Base-by-base conservation (phyloP, 805 yeast species). In the Wickerhamiella alocasiicola region DNA sequence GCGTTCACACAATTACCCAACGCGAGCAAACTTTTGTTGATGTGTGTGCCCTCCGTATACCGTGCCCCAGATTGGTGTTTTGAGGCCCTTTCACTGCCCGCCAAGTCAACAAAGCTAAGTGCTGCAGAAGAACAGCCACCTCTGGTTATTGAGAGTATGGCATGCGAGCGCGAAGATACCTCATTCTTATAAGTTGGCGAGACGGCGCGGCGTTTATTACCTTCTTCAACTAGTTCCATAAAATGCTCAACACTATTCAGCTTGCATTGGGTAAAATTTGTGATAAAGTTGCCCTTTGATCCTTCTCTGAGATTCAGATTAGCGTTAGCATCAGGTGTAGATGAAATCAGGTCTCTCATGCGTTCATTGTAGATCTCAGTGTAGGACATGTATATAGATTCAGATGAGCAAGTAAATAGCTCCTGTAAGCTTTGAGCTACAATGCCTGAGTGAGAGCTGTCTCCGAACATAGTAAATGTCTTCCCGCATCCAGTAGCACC, bases 401-500 rank as follows among this genome's bases (percentile, higher is more conserved):
- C 59, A 4, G 59, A 56, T 43, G 71, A 72, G 0, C 72, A 68
- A 47, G 78, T 83, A 55, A 78, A 85, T 26, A 88, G 62, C 44
- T 83, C 94, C 45, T 72, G 66, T 78, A 83, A 75, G 0, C 95
- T 77, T 31, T 78, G 61, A 50, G 77, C 81, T 0, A 84, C 79
- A 11, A 87, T 72, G 0, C 95, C 95, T 0, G 94, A 94, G 18
- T 70, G 62, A 1, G 71, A 71, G 0, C 75, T 67, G 0, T 77
- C 70, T 0, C 95, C 95, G 55, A 79, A 72, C 26, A 87, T 81
- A 0, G 97, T 87, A 55, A 80, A 83, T 0, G 96, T 85, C 55
- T 87, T 87, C 15, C 97, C 97, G 59, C 96, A 87, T 0, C 97
- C 97, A 0, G 97, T 87, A 21, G 97, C 64, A 1, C 97, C 97